phyloP scores from a whole-genome alignment of 257 asterid species.

The Ligustrum vulgare region DNA sequence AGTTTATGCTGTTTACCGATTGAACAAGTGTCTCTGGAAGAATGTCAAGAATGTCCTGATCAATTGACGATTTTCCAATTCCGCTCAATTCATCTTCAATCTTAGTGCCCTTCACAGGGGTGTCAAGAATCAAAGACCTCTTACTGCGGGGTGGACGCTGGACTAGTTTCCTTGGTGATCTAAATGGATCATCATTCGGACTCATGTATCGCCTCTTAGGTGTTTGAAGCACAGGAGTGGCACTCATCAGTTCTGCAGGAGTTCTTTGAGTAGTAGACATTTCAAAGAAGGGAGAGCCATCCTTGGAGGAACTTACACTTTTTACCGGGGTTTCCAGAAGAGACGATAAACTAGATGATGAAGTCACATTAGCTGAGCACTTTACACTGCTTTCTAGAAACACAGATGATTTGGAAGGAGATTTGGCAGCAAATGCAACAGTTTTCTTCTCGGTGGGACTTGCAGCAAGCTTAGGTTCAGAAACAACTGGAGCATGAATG shows the following conservation, averaged over 20 bases:
- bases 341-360: conserved; percentile 9
- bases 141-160: conserved; percentile 62
- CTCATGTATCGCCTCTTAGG: no score
- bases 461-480: conserved; percentile 7
- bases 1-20: conserved; percentile 51
- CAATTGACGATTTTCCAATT: conserved; percentile 27
- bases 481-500: conserved; percentile 18
- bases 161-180: conserved; percentile 48
- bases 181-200: conserved; percentile 50
- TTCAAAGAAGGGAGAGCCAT: conserved; percentile 10
- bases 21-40: conserved; percentile 58
- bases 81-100: conserved; percentile 27
- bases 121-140: conserved; percentile 70
- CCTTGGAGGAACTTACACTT: conserved; percentile 10
- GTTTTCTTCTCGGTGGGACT: conserved; percentile 6
- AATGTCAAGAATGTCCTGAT: conserved; percentile 46
- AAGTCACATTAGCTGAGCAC: conserved; percentile 15
- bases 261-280: conserved; percentile 35
- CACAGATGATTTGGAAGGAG: conserved; percentile 13
- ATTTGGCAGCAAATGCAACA: conserved; percentile 4
- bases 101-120: conserved; percentile 57
- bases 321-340: conserved; percentile 58
- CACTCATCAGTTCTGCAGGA: no score
- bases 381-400: not conserved
- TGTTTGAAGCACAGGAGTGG: no score